Evolutionary conservation across 1,284 basidiomycete species (phyloP).

Genomic region (Rhodotorula sp.): DNA sequence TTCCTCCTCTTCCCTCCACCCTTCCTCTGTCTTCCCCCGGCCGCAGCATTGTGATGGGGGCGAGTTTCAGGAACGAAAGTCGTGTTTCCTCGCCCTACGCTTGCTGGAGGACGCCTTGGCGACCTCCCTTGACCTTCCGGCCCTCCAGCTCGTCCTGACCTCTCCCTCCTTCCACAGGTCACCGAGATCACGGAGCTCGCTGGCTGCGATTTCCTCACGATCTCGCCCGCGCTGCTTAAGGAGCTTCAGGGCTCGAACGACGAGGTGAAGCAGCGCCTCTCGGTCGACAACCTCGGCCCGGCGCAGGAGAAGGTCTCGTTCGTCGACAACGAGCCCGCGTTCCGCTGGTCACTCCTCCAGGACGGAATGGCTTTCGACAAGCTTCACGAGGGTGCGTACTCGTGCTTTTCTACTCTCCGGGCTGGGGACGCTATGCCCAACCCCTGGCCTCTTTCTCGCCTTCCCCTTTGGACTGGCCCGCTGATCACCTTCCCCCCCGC

Average conservation of each 20-base stretch:
- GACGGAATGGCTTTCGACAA: constrained; percentile 96
- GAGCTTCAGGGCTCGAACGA: constrained; percentile 81
- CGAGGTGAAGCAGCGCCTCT: constrained; percentile 81
- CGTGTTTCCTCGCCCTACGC: background rate
- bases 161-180: constrained; percentile 56
- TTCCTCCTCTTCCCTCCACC: background rate
- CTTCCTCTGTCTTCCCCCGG: no score
- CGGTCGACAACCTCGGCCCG: constrained; percentile 59
- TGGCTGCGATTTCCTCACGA: constrained; percentile 96
- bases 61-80: constrained; percentile 1
- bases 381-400: constrained; percentile 83
- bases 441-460: no score
- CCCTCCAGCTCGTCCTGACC: background rate
- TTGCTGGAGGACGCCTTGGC: no score
- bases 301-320: constrained; percentile 73
- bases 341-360: constrained; percentile 85
- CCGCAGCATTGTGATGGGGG: background rate
- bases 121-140: no score
- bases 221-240: constrained; percentile 85
- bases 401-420: background rate
- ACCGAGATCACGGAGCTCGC: constrained; percentile 95
- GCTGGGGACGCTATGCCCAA: no score
- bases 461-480: no score
- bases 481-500: background rate
- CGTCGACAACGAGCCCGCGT: constrained; percentile 91